A percentile compares a stretch with the other conserved stretches of the same genome.
Conservation (phyloP, 2,329 filamentous ascomycete genomes). For the Fusarium sp. region DNA sequence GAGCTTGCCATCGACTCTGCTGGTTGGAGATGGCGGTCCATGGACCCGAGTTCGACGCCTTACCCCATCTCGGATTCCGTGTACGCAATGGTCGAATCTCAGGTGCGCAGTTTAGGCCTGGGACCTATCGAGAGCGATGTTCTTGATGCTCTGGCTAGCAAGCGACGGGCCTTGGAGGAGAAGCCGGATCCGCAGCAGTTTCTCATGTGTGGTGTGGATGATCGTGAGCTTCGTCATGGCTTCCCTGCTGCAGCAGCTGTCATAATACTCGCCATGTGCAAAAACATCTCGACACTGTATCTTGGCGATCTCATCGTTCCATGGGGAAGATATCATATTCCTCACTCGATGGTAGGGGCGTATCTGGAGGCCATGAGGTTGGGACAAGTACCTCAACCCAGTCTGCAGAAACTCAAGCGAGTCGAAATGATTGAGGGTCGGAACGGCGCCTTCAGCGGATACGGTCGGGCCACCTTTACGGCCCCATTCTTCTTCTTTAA, state of each 20-base stretch:
- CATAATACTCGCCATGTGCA: neutral
- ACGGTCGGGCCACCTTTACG: neutral
- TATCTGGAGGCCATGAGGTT: neutral
- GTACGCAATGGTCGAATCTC: neutral
- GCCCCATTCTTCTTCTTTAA: neutral
- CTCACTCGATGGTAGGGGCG: neutral
- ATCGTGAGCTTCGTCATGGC: neutral
- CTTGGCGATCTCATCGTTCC: neutral
- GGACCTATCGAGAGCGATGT: neutral
- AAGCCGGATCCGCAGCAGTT: neutral
- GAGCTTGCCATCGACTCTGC: neutral
- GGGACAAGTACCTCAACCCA: neutral
- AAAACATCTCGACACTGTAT: neutral
- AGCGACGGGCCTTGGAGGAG: neutral
- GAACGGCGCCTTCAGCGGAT: neutral
- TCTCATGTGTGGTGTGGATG: neutral
- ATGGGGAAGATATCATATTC: neutral
- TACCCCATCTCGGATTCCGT: neutral
- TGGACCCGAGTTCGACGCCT: neutral
- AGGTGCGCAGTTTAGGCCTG: neutral
- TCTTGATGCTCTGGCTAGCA: neutral
- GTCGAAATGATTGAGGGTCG: neutral
- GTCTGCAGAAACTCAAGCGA: neutral
- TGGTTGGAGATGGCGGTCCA: neutral
- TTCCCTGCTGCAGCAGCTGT: neutral